These are phyloP conservation scores for Fusarium nygamai DNA, from an alignment of 2,329 filamentous ascomycete species.

Conservation along the genomic window DNA sequence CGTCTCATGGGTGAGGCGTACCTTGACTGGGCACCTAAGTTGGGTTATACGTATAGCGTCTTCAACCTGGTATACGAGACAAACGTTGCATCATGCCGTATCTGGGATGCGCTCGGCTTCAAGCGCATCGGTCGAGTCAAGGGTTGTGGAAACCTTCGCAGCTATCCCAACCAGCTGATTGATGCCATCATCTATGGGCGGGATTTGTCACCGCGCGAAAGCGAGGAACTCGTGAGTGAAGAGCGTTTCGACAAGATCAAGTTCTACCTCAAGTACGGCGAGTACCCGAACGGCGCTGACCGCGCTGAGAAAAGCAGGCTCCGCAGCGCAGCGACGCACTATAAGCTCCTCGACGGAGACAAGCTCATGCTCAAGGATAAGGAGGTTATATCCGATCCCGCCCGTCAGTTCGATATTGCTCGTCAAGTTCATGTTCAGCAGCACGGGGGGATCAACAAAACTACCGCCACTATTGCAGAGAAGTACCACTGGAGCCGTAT, in stretches of 20 bases:
- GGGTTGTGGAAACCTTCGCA: slow-evolving; percentile 74
- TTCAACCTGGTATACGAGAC: slow-evolving; percentile 97
- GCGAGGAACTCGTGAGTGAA: slow-evolving; percentile 87
- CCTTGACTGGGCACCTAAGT: slow-evolving; percentile 81
- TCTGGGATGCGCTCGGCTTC: slow-evolving; percentile 93
- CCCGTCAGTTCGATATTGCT: slow-evolving; percentile 90
- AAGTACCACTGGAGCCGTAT: slow-evolving; percentile 98
- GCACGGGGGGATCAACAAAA: slow-evolving; percentile 98
- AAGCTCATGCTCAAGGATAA: slow-evolving; percentile 97
- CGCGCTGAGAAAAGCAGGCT: slow-evolving; percentile 95
- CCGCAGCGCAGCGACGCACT: slow-evolving; percentile 92
- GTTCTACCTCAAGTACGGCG: slow-evolving; percentile 93
- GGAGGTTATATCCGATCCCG: slow-evolving; percentile 92
- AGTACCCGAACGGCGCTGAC: slow-evolving; percentile 93
- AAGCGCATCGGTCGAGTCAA: slow-evolving; percentile 89
- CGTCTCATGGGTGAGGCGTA: slow-evolving; percentile 81
- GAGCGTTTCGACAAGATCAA: slow-evolving; percentile 99
- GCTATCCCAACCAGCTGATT: slow-evolving; percentile 73
- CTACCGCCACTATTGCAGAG: slow-evolving; percentile 91
- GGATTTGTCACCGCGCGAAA: slow-evolving; percentile 66
- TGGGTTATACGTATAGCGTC: slow-evolving; percentile 89
- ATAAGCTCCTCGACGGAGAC: slow-evolving; percentile 81
- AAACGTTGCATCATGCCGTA: slow-evolving; percentile 87
- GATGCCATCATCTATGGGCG: slow-evolving; percentile 83
- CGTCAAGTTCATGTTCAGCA: slow-evolving; percentile 76